A percentile compares a stretch with the other conserved stretches of the same genome.
Evolutionary conservation across 805 yeast genomes (phyloP).

Genomic region (Sugiyamaella qingdaonensis): DNA sequence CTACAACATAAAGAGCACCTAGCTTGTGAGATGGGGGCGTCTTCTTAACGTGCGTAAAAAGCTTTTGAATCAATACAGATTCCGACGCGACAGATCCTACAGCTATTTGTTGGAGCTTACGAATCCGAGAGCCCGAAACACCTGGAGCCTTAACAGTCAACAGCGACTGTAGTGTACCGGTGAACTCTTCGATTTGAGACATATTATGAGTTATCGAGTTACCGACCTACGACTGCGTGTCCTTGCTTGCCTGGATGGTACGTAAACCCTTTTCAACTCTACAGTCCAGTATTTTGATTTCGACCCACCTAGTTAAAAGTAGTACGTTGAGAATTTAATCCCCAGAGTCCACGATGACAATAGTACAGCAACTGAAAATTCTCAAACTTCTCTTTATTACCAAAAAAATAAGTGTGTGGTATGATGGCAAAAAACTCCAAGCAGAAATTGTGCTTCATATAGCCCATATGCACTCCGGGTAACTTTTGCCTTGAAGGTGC

Average conservation of each 20-base stretch:
- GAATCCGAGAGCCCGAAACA: slow-evolving; percentile 92
- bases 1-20: slow-evolving; percentile 87
- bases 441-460: too few species aligned
- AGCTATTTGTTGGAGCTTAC: slow-evolving; percentile 75
- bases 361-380: too few species aligned
- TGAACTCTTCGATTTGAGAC: slow-evolving; percentile 19
- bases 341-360: neutral
- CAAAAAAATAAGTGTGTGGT: too few species aligned
- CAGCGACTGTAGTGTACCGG: slow-evolving; percentile 27
- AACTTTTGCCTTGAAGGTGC: too few species aligned
- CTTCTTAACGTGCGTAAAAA: slow-evolving; percentile 64
- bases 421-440: too few species aligned
- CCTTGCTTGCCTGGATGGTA: too few species aligned
- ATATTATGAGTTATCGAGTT: neutral
- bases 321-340: neutral
- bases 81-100: slow-evolving; percentile 57
- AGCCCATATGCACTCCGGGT: too few species aligned
- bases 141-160: slow-evolving; percentile 59
- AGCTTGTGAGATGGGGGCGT: slow-evolving; percentile 79
- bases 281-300: too few species aligned
- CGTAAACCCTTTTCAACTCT: too few species aligned
- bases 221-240: neutral
- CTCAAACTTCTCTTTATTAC: too few species aligned
- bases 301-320: neutral
- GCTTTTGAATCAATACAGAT: slow-evolving; percentile 52